Evolutionary conservation across 805 yeast genomes (phyloP).

Genomic region (Pichia occidentalis): DNA sequence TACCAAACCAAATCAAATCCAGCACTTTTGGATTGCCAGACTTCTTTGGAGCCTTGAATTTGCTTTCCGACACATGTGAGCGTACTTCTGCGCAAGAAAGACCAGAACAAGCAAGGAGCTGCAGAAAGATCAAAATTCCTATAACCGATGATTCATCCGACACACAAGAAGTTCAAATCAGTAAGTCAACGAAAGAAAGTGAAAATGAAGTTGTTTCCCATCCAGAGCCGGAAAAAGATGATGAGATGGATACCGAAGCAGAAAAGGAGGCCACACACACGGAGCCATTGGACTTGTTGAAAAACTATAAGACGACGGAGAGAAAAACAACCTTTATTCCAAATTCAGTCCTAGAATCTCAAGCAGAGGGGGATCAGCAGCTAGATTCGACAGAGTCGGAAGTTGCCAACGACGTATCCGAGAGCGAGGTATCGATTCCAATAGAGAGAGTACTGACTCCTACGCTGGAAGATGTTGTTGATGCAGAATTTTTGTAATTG

Average conservation of each 20-base stretch:
- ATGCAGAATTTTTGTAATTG: constrained; percentile 18
- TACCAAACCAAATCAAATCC: constrained; percentile 1
- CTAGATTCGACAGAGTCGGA: constrained; percentile 1
- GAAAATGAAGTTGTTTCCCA: too few species aligned
- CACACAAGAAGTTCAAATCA: constrained; percentile 1
- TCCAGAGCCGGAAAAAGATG: too few species aligned
- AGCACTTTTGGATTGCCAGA: constrained; percentile 2
- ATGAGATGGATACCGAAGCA: background rate
- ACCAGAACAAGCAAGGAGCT: background rate
- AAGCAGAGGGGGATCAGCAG: constrained; percentile 2
- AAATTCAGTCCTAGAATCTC: constrained; percentile 8
- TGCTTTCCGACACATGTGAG: background rate
- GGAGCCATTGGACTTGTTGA: constrained; percentile 11
- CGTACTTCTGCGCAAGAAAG: background rate
- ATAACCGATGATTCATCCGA: too few species aligned
- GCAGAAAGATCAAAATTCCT: constrained; percentile 2
- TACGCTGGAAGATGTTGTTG: constrained; percentile 19
- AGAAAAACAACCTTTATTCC: constrained; percentile 25
- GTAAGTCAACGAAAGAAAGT: background rate
- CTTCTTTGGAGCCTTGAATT: background rate
- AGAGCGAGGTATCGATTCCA: constrained; percentile 4
- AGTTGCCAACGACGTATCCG: too few species aligned
- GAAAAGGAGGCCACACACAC: background rate
- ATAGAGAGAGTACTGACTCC: constrained; percentile 13
- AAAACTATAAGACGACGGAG: constrained; percentile 23